phyloP scores from a whole-genome alignment of 2,329 filamentous ascomycete genomes.

The Xylariaceae sp. region DNA sequence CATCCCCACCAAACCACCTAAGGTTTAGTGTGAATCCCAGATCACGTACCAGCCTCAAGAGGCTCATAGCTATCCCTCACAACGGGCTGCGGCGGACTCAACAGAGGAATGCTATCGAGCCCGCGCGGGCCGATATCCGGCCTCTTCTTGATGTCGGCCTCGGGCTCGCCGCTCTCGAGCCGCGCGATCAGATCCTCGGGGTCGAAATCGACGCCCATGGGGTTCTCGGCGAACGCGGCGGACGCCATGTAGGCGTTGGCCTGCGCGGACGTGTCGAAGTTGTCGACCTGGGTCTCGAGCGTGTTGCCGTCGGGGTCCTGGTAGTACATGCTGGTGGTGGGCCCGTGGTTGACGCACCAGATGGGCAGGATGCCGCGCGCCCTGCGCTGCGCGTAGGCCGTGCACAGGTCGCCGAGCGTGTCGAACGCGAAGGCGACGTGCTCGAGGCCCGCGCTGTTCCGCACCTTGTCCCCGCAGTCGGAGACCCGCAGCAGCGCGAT shows the following conservation, averaged over 20 bases:
- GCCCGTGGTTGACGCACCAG: conserved; percentile 52
- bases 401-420: conserved; percentile 39
- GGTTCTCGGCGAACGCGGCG: conserved; percentile 43
- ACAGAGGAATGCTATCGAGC: conserved; percentile 10
- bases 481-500: conserved; percentile 43
- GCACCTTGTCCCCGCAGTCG: conserved; percentile 23
- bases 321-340: conserved; percentile 52
- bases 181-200: conserved; percentile 44
- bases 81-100: conserved; percentile 13
- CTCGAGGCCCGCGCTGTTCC: conserved; percentile 38
- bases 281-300: conserved; percentile 51
- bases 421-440: conserved; percentile 48
- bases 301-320: conserved; percentile 51
- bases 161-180: conserved; percentile 30
- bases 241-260: conserved; percentile 44
- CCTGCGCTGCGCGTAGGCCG: conserved; percentile 43
- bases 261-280: conserved; percentile 43
- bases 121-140: conserved; percentile 29
- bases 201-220: conserved; percentile 48
- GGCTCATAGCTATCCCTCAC: conserved; percentile 24
- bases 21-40: no score
- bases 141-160: conserved; percentile 32
- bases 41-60: conserved; percentile 11
- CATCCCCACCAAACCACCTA: no score
- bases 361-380: conserved; percentile 41